Evolutionary conservation across 1,139 yeast genomes (phyloP).

Genomic region (Nakaseomyces uthaithaninus): DNA sequence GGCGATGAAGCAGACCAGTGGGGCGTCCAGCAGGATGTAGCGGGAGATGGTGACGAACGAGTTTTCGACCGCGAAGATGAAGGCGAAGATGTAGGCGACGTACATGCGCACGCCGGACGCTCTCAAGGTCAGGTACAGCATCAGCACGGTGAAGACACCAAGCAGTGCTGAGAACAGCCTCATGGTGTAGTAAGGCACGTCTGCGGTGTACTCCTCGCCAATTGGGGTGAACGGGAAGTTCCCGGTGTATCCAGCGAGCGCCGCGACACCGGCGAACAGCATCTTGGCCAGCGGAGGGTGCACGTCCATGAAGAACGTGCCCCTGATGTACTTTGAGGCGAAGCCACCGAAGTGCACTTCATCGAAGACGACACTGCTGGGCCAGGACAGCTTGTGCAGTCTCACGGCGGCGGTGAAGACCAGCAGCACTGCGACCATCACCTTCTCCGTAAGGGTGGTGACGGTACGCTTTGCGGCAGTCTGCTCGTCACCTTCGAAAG

Average conservation of each 20-base stretch:
- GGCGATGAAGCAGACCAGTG: slow-evolving; percentile 85
- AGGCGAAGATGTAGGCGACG: slow-evolving; percentile 60
- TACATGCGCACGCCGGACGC: slow-evolving; percentile 79
- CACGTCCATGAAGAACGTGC: slow-evolving; percentile 79
- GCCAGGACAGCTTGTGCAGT: slow-evolving; percentile 51
- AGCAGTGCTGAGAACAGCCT: slow-evolving; percentile 75
- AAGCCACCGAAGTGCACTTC: slow-evolving; percentile 83
- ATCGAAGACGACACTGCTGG: slow-evolving; percentile 84
- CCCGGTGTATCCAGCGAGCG: slow-evolving; percentile 69
- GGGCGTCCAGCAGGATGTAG: slow-evolving; percentile 83
- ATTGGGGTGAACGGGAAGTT: slow-evolving; percentile 64
- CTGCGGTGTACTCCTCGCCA: slow-evolving; percentile 53
- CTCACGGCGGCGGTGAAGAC: slow-evolving; percentile 51
- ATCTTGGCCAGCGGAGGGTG: slow-evolving; percentile 92
- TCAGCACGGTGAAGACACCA: slow-evolving; percentile 72
- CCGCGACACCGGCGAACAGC: slow-evolving; percentile 71
- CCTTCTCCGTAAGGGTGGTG: slow-evolving; percentile 33
- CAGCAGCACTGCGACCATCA: slow-evolving; percentile 43
- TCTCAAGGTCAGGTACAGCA: slow-evolving; percentile 74
- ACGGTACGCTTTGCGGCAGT: slow-evolving; percentile 35
- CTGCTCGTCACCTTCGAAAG: slow-evolving; percentile 40
- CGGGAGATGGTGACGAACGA: slow-evolving; percentile 83
- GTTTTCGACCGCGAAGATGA: slow-evolving; percentile 71
- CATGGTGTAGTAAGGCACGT: slow-evolving; percentile 73
- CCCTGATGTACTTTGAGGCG: slow-evolving; percentile 64